Conservation (phyloP, 352 stramenopile genomes). For the Elongisporangium senticosum region DNA sequence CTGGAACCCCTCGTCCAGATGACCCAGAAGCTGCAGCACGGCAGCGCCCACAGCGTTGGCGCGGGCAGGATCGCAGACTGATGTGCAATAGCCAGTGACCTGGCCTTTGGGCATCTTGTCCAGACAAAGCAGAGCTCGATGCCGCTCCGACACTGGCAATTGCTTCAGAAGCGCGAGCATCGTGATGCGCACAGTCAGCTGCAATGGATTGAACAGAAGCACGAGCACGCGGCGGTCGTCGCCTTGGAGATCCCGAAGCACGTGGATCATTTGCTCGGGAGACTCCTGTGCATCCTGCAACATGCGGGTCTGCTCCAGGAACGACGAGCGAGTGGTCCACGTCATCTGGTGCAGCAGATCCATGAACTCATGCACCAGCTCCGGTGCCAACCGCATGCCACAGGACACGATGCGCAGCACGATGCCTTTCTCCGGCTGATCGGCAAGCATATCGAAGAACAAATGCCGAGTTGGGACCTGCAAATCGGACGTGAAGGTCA, state of each 20-base stretch:
- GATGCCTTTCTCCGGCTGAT: conserved; percentile 42
- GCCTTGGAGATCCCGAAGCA: conserved; percentile 29
- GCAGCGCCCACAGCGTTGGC: conserved; percentile 17
- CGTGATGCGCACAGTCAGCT: conserved; percentile 24
- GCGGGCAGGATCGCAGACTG: conserved; percentile 22
- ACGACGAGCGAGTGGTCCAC: conserved; percentile 46
- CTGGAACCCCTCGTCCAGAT: conserved; percentile 36
- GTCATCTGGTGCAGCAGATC: conserved; percentile 37
- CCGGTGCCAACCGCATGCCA: conserved; percentile 24
- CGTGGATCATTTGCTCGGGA: conserved; percentile 21
- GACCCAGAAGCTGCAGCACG: conserved; percentile 39
- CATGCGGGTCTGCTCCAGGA: conserved; percentile 55
- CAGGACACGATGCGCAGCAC: conserved; percentile 56
- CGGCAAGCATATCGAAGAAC: conserved; percentile 43
- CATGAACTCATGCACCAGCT: conserved; percentile 41
- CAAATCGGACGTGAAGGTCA: conserved; percentile 50
- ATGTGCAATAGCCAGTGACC: conserved; percentile 25
- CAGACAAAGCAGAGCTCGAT: conserved; percentile 15
- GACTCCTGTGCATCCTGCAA: conserved; percentile 27
- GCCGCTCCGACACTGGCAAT: conserved; percentile 21
- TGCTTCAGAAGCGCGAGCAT: conserved; percentile 25
- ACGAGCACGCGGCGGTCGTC: conserved; percentile 33
- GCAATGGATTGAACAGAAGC: conserved; percentile 37
- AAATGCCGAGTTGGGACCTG: conserved; percentile 29
- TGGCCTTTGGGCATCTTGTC: conserved; percentile 40